These are phyloP conservation scores for Penicillium longicatenatum DNA, from an alignment of 495 filamentous ascomycete genomes.

Conservation along the genomic window DNA sequence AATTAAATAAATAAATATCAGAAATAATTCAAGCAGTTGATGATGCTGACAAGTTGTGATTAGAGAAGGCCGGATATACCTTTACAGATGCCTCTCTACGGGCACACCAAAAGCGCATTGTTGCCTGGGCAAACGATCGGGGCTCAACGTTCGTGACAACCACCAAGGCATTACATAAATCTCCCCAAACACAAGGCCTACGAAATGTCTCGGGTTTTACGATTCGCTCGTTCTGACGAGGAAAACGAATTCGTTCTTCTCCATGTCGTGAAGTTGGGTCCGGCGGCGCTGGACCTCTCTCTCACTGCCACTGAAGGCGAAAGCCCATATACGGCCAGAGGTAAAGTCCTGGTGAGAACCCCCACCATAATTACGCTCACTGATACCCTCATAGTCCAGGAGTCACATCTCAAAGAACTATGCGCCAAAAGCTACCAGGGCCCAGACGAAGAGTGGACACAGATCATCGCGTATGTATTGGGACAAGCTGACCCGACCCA, in stretches of 20 bases:
- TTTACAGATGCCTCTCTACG: too few species aligned
- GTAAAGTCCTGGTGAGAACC: conserved; percentile 42
- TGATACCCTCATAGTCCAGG: conserved; percentile 45
- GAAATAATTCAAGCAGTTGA: too few species aligned
- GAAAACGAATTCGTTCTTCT: conserved; percentile 58
- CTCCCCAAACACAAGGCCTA: too few species aligned
- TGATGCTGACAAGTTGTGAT: too few species aligned
- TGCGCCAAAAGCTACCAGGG: conserved; percentile 57
- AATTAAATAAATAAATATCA: background rate
- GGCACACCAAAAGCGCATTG: background rate
- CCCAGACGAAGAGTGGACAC: conserved; percentile 58
- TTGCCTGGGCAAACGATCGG: background rate
- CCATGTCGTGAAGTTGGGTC: conserved; percentile 50
- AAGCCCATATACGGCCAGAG: conserved; percentile 55
- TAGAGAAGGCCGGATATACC: too few species aligned
- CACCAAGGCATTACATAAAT: too few species aligned
- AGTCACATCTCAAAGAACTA: conserved; percentile 43
- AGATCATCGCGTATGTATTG: conserved; percentile 44
- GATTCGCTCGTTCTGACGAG: conserved; percentile 56
- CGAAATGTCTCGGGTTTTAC: conserved; percentile 47
- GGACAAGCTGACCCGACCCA: conserved; percentile 22
- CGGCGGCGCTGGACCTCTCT: conserved; percentile 57
- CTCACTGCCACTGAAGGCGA: conserved; percentile 71
- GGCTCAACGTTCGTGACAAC: too few species aligned
- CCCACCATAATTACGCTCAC: background rate